phyloP scores from a whole-genome alignment of 352 stramenopile species.

The Pythium brassicae region DNA sequence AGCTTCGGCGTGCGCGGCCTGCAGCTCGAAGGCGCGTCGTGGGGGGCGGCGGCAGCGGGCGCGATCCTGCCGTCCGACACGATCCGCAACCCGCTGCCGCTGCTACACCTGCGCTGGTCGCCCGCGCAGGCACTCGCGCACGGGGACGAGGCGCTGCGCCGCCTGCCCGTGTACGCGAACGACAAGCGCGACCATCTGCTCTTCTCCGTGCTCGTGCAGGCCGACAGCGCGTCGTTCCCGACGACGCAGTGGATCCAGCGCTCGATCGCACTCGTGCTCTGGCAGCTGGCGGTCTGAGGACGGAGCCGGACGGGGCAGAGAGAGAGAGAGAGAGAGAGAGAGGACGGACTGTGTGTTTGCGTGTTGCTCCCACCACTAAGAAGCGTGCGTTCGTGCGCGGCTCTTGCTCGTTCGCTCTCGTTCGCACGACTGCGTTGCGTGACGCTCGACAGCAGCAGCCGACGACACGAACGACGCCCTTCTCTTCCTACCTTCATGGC shows the following conservation, averaged over 20 bases:
- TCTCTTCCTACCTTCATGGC: too few relatives aligned
- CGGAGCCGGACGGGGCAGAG: not conserved
- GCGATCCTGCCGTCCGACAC: slow-evolving; percentile 74
- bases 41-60: slow-evolving; percentile 28
- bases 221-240: slow-evolving; percentile 42
- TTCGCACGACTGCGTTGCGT: not conserved
- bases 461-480: too few relatives aligned
- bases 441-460: too few relatives aligned
- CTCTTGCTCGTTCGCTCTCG: not conserved
- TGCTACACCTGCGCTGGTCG: slow-evolving; percentile 73
- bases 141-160: slow-evolving; percentile 19
- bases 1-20: slow-evolving; percentile 68
- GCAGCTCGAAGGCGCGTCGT: slow-evolving; percentile 80
- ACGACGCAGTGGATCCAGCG: slow-evolving; percentile 76
- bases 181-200: slow-evolving; percentile 68
- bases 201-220: slow-evolving; percentile 76
- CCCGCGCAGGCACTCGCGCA: slow-evolving; percentile 22
- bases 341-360: not conserved
- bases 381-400: not conserved
- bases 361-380: slow-evolving; percentile 2
- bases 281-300: slow-evolving; percentile 46
- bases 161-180: slow-evolving; percentile 85
- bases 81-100: slow-evolving; percentile 65
- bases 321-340: not conserved
- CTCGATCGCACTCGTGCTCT: slow-evolving; percentile 76